phyloP scores from a whole-genome alignment of 352 stramenopile genomes.

The Peronospora tabacina region DNA sequence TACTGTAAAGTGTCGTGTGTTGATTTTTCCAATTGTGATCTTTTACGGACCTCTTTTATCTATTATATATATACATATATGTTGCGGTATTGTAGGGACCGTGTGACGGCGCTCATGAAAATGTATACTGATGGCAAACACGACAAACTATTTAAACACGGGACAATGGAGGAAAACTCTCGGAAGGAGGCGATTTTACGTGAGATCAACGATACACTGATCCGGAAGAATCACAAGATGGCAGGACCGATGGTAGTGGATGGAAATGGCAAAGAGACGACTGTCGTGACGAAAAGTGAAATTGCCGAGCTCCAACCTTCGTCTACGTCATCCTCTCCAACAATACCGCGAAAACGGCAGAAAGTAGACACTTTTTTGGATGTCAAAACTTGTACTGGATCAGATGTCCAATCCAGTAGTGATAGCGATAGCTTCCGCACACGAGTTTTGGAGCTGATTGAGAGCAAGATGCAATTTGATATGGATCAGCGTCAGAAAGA shows the following conservation, averaged over 20 bases:
- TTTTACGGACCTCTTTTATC: neutral
- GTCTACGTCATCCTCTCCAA: neutral
- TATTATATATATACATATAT: neutral
- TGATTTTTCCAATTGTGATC: neutral
- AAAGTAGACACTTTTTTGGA: conserved; percentile 17
- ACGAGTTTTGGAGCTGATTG: conserved; percentile 60
- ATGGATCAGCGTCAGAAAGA: conserved; percentile 74
- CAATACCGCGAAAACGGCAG: conserved; percentile 18
- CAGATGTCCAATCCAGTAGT: conserved; percentile 7
- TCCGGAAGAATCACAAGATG: conserved; percentile 46
- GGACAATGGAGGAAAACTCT: conserved; percentile 55
- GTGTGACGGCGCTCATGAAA: conserved; percentile 69
- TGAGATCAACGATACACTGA: conserved; percentile 45
- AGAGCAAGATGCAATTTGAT: conserved; percentile 80
- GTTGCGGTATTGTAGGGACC: conserved; percentile 47
- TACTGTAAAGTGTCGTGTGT: neutral
- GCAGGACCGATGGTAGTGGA: conserved; percentile 16
- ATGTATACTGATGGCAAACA: conserved; percentile 71
- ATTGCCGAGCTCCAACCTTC: neutral
- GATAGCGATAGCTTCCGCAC: conserved; percentile 49
- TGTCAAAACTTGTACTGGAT: neutral
- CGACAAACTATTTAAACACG: conserved; percentile 81
- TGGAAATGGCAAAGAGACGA: conserved; percentile 16
- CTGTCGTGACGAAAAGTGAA: conserved; percentile 18
- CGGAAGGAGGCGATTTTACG: conserved; percentile 61